phyloP scores from a whole-genome alignment of 2,329 filamentous ascomycete genomes.

The Fulvia fulva region DNA sequence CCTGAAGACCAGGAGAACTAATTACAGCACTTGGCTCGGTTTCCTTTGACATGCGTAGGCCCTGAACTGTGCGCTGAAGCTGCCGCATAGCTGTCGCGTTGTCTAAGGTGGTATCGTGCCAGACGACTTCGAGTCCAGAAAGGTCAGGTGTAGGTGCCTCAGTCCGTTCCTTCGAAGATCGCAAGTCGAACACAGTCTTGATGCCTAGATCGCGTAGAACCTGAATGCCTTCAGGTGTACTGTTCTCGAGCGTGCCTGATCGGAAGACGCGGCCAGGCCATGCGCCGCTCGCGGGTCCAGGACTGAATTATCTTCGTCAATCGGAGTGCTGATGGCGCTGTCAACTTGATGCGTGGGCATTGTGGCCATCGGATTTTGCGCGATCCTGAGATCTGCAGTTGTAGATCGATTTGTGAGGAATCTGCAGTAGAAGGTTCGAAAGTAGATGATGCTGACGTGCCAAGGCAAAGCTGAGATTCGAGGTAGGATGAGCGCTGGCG shows the following conservation, averaged over 20 bases:
- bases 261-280: not conserved
- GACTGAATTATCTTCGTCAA: no score
- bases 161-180: not conserved
- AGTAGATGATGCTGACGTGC: not conserved
- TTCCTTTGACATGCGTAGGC: not conserved
- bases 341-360: no score
- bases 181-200: not conserved
- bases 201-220: not conserved
- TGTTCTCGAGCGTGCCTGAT: not conserved
- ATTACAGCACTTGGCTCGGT: not conserved
- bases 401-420: no score
- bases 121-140: not conserved
- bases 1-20: not conserved
- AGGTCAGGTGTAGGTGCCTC: not conserved
- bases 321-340: no score
- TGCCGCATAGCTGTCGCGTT: not conserved
- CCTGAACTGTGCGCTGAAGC: not conserved
- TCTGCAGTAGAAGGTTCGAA: no score
- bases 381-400: no score
- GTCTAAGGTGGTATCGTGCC: not conserved
- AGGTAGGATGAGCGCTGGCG: not conserved
- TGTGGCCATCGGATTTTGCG: no score
- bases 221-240: not conserved
- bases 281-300: no score
- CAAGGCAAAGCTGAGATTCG: not conserved